These are phyloP conservation scores for Cyclotella cryptica DNA, from an alignment of 108 stramenopile species.

Conservation along the genomic window DNA sequence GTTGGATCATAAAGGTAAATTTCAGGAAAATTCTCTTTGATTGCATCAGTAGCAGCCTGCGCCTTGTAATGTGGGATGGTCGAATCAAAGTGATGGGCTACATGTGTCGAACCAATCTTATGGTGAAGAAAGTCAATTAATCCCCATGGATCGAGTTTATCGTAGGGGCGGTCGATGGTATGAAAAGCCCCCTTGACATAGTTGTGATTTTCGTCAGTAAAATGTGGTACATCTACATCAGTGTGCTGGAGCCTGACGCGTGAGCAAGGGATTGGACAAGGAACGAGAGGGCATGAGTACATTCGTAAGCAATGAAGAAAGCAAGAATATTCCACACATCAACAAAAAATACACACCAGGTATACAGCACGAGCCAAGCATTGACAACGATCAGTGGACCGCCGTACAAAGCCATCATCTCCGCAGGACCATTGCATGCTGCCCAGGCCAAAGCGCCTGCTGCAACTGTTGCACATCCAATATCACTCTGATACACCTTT, in stretches of 20 bases:
- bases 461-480: slow-evolving; percentile 88
- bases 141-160: slow-evolving; percentile 89
- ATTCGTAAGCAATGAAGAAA: no score
- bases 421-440: slow-evolving; percentile 71
- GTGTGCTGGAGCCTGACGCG: slow-evolving; percentile 93
- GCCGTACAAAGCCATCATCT: slow-evolving; percentile 90
- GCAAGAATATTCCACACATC: no score
- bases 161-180: slow-evolving; percentile 97
- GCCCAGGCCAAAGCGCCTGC: slow-evolving; percentile 69
- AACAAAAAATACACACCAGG: slow-evolving; percentile 78
- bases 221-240: slow-evolving; percentile 96
- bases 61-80: slow-evolving; percentile 92
- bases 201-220: slow-evolving; percentile 89
- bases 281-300: not conserved
- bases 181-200: slow-evolving; percentile 96
- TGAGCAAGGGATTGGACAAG: not conserved
- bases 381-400: slow-evolving; percentile 95
- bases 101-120: slow-evolving; percentile 96
- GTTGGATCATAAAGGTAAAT: slow-evolving; percentile 87
- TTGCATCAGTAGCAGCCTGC: slow-evolving; percentile 87
- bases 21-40: slow-evolving; percentile 85
- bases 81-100: slow-evolving; percentile 96
- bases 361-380: slow-evolving; percentile 97
- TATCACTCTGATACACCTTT: slow-evolving; percentile 90
- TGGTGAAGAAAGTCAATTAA: slow-evolving; percentile 95